Evolutionary conservation across 73 alveolate species (phyloP).

Genomic region (Diophrys appendiculata): DNA sequence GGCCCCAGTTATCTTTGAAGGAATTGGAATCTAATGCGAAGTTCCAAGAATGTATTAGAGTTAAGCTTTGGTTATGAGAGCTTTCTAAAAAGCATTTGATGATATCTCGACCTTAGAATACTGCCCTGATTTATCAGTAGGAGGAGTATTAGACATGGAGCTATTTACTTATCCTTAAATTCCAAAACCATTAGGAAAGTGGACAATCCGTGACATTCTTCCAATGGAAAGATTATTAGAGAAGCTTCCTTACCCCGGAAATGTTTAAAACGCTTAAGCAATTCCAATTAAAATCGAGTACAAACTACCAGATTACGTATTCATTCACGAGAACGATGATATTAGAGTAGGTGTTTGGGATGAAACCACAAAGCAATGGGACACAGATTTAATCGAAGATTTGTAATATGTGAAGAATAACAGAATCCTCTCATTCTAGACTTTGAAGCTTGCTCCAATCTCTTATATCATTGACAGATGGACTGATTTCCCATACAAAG

Average conservation of each 20-base stretch:
- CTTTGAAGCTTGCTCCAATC: conserved; percentile 69
- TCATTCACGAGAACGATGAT: conserved; percentile 63
- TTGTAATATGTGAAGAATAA: conserved; percentile 44
- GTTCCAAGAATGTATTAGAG: conserved; percentile 56
- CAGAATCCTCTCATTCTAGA: conserved; percentile 44
- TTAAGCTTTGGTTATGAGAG: conserved; percentile 50
- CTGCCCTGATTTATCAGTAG: conserved; percentile 67
- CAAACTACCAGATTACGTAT: conserved; percentile 69
- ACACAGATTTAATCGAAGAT: conserved; percentile 62
- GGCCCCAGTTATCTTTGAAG: conserved; percentile 53
- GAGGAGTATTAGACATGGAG: conserved; percentile 76
- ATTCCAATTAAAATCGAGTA: conserved; percentile 42
- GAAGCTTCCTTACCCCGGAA: conserved; percentile 52
- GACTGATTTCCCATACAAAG: conserved; percentile 77
- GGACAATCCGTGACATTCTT: conserved; percentile 50
- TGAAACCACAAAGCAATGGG: conserved; percentile 57
- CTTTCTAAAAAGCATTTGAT: conserved; percentile 64
- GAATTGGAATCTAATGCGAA: conserved; percentile 40
- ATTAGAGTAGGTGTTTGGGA: conserved; percentile 79
- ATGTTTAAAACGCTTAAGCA: too few species aligned
- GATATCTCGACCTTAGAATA: conserved; percentile 34
- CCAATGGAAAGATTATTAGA: conserved; percentile 31
- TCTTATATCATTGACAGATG: conserved; percentile 66
- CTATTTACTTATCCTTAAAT: conserved; percentile 58
- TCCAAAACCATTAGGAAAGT: conserved; percentile 39